These are phyloP conservation scores for Capsella bursapastoris DNA, from an alignment of 345 rosid species.

Conservation along the genomic window DNA sequence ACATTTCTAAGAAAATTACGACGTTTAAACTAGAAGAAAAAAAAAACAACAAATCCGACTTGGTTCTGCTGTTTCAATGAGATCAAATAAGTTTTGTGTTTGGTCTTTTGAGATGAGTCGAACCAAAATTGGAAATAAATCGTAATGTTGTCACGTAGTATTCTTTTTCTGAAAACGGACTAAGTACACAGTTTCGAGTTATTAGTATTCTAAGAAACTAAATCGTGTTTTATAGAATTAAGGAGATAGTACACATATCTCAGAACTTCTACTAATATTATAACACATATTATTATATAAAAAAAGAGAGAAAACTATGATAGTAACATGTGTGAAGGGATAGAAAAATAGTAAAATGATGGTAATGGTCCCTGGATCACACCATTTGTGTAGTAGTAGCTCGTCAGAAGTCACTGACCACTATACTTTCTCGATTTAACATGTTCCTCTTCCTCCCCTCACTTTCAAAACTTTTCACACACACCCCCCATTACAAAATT, in stretches of 20 bases:
- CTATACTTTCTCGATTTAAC: constrained; percentile 21
- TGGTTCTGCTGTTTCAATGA: not conserved
- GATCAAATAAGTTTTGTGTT: constrained; percentile 1
- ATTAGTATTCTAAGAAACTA: not conserved
- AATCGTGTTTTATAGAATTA: not conserved
- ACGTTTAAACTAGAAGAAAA: not conserved
- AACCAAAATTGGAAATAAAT: not conserved
- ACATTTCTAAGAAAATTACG: not conserved
- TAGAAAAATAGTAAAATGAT: constrained; percentile 7
- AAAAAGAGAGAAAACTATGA: not conserved
- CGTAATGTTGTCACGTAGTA: not conserved
- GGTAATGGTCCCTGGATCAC: constrained; percentile 31
- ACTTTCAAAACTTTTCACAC: not conserved
- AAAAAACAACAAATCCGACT: not conserved
- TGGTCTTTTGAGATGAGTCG: not conserved
- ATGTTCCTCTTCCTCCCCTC: not conserved
- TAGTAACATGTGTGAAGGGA: constrained; percentile 21
- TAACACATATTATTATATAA: not conserved
- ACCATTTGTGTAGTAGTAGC: constrained; percentile 24
- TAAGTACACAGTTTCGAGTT: constrained; percentile 18
- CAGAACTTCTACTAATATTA: not conserved
- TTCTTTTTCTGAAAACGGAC: constrained; percentile 2
- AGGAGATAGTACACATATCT: not conserved
- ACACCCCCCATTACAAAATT: not conserved
- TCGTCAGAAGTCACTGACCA: constrained; percentile 30